Evolutionary conservation across 2,329 filamentous ascomycete species (phyloP).

Genomic region (Hymenoscyphus linearis): DNA sequence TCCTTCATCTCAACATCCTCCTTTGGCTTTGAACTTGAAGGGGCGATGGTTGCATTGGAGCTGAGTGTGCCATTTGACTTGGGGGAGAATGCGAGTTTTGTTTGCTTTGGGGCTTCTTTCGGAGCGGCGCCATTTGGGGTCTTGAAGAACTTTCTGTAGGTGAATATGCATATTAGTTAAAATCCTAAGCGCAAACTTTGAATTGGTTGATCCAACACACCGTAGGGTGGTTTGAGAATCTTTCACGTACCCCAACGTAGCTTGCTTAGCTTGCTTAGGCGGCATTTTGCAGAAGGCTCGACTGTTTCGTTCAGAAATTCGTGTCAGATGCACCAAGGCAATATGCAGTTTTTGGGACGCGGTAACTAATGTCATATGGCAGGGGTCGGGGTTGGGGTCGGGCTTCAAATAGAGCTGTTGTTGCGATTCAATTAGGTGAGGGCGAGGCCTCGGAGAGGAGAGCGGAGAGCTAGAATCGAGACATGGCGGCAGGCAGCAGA

Average conservation of each 20-base stretch:
- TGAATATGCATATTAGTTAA: conserved; percentile 14
- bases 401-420: neutral
- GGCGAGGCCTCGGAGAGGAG: neutral
- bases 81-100: conserved; percentile 70
- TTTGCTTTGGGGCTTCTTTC: conserved; percentile 61
- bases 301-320: conserved; percentile 10
- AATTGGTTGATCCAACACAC: conserved; percentile 44
- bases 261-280: conserved; percentile 58
- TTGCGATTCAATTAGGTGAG: neutral
- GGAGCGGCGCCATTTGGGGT: conserved; percentile 51
- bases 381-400: neutral
- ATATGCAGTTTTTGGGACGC: conserved; percentile 25
- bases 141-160: conserved; percentile 76
- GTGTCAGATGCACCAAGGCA: conserved; percentile 9
- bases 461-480: neutral
- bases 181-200: neutral
- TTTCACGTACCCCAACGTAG: conserved; percentile 83
- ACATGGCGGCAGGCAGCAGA: neutral
- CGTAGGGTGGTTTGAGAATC: conserved; percentile 67
- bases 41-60: conserved; percentile 13
- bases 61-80: conserved; percentile 37
- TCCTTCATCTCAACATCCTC: conserved; percentile 28
- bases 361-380: conserved; percentile 19
- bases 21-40: conserved; percentile 11
- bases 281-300: conserved; percentile 28